These are phyloP conservation scores for Aspergillus chevalieri DNA, from an alignment of 2,329 filamentous ascomycete genomes.

Conservation along the genomic window DNA sequence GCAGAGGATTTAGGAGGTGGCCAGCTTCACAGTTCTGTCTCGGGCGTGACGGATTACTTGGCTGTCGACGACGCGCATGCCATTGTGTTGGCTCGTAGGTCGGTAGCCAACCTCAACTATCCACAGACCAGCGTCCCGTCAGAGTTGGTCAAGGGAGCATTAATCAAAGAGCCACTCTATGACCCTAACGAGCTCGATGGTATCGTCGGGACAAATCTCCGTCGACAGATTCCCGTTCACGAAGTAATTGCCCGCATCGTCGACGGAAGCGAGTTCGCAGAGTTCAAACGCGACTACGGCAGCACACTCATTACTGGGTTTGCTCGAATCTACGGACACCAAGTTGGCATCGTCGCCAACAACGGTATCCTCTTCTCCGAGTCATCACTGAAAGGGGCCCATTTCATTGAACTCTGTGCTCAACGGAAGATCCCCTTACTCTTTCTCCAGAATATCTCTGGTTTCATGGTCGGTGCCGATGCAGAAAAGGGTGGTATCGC, in stretches of 20 bases:
- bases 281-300: slow-evolving; percentile 92
- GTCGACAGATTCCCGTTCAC: slow-evolving; percentile 75
- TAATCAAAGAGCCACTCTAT: slow-evolving; percentile 71
- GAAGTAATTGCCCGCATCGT: slow-evolving; percentile 91
- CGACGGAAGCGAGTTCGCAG: slow-evolving; percentile 80
- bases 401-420: slow-evolving; percentile 92
- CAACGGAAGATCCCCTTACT: slow-evolving; percentile 85
- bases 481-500: slow-evolving; percentile 93
- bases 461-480: slow-evolving; percentile 95
- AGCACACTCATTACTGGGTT: slow-evolving; percentile 88
- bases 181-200: slow-evolving; percentile 73
- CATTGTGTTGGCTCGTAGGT: slow-evolving; percentile 74
- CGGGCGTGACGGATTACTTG: slow-evolving; percentile 90
- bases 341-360: slow-evolving; percentile 89
- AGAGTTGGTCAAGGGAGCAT: slow-evolving; percentile 13
- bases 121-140: slow-evolving; percentile 46
- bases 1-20: slow-evolving; percentile 89
- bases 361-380: slow-evolving; percentile 92
- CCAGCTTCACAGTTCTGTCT: slow-evolving; percentile 80
- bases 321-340: slow-evolving; percentile 80
- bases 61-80: slow-evolving; percentile 93
- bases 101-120: slow-evolving; percentile 85
- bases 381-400: slow-evolving; percentile 84
- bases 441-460: slow-evolving; percentile 93
- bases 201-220: slow-evolving; percentile 84